Evolutionary conservation across 495 filamentous ascomycete species (phyloP).

Genomic region (Neurospora intermedia): DNA sequence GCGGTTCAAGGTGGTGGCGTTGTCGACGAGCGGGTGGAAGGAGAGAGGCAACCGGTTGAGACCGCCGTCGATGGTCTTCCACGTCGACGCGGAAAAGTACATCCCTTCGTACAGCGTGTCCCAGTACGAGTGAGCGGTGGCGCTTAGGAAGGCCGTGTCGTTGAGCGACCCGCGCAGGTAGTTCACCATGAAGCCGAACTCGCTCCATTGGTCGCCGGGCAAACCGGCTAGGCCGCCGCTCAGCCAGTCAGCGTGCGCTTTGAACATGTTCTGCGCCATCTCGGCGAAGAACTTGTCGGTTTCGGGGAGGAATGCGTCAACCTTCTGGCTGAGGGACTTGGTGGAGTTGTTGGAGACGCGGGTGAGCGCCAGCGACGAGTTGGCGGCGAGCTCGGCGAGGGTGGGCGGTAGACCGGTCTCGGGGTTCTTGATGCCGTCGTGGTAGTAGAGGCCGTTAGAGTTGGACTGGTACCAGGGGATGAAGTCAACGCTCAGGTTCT

Average conservation of each 20-base stretch:
- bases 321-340: conserved; percentile 25
- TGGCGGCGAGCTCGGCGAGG: conserved; percentile 34
- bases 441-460: conserved; percentile 40
- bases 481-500: conserved; percentile 50
- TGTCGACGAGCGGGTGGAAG: conserved; percentile 48
- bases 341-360: conserved; percentile 27
- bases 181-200: conserved; percentile 51
- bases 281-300: conserved; percentile 26
- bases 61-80: conserved; percentile 54
- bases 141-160: conserved; percentile 39
- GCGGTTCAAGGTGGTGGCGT: conserved; percentile 43
- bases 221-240: conserved; percentile 26
- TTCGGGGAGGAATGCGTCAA: conserved; percentile 16
- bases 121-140: conserved; percentile 23
- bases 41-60: conserved; percentile 49
- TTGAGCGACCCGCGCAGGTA: conserved; percentile 44
- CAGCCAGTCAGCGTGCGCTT: conserved; percentile 47
- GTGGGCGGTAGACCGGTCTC: conserved; percentile 26
- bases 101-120: conserved; percentile 35
- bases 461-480: conserved; percentile 51
- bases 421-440: conserved; percentile 40
- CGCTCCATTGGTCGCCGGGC: conserved; percentile 43
- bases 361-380: conserved; percentile 26
- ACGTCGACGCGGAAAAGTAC: conserved; percentile 50
- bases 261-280: conserved; percentile 50